These are phyloP conservation scores for Wickerhamiella pararugosa DNA, from an alignment of 1,139 yeast genomes.

Conservation along the genomic window DNA sequence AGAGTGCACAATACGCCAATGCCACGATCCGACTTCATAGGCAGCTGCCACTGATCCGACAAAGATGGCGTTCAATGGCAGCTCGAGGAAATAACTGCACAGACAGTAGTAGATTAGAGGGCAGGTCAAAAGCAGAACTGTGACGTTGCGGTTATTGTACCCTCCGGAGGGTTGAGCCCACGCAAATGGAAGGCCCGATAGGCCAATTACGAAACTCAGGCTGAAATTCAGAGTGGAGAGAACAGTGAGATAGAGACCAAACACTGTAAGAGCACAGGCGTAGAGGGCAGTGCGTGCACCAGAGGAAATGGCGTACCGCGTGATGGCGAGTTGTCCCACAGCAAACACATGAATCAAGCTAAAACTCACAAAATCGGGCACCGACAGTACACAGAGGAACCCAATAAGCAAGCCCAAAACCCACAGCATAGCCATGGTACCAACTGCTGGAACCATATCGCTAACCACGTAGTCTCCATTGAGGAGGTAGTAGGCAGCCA, in stretches of 20 bases:
- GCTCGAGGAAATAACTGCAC: constrained; percentile 19
- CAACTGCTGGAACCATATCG: constrained; percentile 1
- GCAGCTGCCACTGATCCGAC: constrained; percentile 47
- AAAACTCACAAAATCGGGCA: constrained; percentile 1
- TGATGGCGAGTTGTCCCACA: background rate
- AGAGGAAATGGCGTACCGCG: constrained; percentile 1
- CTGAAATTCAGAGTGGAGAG: constrained; percentile 74
- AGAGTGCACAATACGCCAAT: constrained; percentile 60
- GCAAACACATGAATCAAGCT: constrained; percentile 1
- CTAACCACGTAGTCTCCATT: constrained; percentile 25
- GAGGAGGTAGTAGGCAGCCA: constrained; percentile 48
- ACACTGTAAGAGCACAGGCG: constrained; percentile 38
- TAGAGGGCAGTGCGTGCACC: constrained; percentile 15
- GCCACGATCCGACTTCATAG: constrained; percentile 66
- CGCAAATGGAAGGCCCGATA: constrained; percentile 56
- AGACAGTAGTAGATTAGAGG: constrained; percentile 34
- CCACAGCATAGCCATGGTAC: constrained; percentile 8
- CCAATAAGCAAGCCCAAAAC: constrained; percentile 3
- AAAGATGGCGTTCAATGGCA: constrained; percentile 30
- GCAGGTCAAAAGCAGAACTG: constrained; percentile 33
- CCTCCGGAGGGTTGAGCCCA: constrained; percentile 34
- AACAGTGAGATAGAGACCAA: constrained; percentile 58
- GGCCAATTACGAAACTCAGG: constrained; percentile 55
- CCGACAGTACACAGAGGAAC: constrained; percentile 1
- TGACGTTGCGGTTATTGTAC: constrained; percentile 15